A percentile compares a stretch with the other conserved stretches of the same genome.
These are phyloP conservation scores for Venturia carpophila DNA, from an alignment of 2,329 filamentous ascomycete species.

Conservation along the genomic window DNA sequence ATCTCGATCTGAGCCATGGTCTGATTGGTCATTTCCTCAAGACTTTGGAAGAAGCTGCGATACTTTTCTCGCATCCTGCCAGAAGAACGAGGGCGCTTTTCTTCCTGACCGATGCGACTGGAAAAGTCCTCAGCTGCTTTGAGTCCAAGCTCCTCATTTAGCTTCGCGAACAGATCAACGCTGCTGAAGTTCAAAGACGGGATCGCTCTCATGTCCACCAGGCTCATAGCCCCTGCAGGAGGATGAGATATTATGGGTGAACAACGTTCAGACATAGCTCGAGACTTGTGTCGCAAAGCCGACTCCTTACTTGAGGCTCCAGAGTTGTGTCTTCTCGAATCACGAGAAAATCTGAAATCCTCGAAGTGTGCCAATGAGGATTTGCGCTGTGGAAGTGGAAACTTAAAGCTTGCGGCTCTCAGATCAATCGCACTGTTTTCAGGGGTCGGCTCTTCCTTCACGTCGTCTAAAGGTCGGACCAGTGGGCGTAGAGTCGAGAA, in stretches of 20 bases:
- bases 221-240: constrained; percentile 19
- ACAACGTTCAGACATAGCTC: neutral
- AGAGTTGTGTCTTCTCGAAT: constrained; percentile 8
- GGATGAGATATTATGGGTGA: neutral
- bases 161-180: constrained; percentile 38
- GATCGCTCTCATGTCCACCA: constrained; percentile 34
- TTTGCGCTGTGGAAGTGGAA: constrained; percentile 16
- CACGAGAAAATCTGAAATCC: constrained; percentile 12
- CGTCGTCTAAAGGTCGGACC: constrained; percentile 19
- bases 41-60: constrained; percentile 38
- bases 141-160: constrained; percentile 38
- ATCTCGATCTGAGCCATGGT: constrained; percentile 4
- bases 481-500: constrained; percentile 16
- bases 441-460: constrained; percentile 42
- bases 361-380: constrained; percentile 16
- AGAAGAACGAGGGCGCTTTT: constrained; percentile 30
- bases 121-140: constrained; percentile 28
- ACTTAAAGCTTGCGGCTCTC: constrained; percentile 22
- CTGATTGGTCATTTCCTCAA: constrained; percentile 21
- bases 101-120: constrained; percentile 24
- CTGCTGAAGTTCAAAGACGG: constrained; percentile 43
- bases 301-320: neutral
- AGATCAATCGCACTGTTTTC: constrained; percentile 30
- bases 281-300: constrained; percentile 2
- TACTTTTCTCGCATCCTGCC: constrained; percentile 38